phyloP scores from a whole-genome alignment of 2,329 filamentous ascomycete genomes.

The Ceratocystis variospora region DNA sequence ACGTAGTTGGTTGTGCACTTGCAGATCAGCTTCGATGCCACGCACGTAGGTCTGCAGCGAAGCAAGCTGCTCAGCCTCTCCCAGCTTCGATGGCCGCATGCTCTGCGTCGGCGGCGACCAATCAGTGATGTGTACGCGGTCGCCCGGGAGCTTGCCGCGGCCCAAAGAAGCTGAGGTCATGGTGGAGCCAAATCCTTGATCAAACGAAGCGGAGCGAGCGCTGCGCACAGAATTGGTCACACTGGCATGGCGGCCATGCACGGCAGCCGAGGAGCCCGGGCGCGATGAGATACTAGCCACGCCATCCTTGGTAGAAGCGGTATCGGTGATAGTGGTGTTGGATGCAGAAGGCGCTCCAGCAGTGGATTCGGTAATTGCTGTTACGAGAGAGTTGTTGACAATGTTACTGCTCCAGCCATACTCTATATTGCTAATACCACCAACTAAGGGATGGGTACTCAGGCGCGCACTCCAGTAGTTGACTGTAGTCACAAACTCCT shows the following conservation, averaged over 20 bases:
- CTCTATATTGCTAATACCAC: conserved; percentile 91
- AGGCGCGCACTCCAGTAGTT: conserved; percentile 97
- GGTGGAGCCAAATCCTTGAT: conserved; percentile 39
- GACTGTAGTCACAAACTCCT: conserved; percentile 83
- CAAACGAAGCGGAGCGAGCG: conserved; percentile 45
- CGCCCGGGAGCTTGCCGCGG: conserved; percentile 59
- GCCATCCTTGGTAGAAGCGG: conserved; percentile 26
- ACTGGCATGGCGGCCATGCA: conserved; percentile 30
- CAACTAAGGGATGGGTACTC: conserved; percentile 83
- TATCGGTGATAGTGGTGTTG: conserved; percentile 25
- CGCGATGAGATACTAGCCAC: conserved; percentile 28
- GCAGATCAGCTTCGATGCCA: conserved; percentile 72
- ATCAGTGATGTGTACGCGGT: conserved; percentile 69
- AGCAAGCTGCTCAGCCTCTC: conserved; percentile 68
- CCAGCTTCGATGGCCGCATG: conserved; percentile 66
- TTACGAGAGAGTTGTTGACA: conserved; percentile 46
- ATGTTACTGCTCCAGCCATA: conserved; percentile 90
- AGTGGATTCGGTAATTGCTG: conserved; percentile 33
- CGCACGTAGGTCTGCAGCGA: conserved; percentile 66
- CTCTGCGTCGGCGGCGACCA: conserved; percentile 85
- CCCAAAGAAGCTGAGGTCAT: conserved; percentile 32
- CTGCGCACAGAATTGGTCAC: conserved; percentile 27
- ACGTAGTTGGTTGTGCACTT: conserved; percentile 76
- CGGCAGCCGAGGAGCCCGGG: conserved; percentile 34
- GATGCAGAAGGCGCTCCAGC: conserved; percentile 22